Percentiles rank a stretch among this genome's conserved stretches.
Evolutionary conservation across 371 early-diverging fungal species (phyloP).

Genomic region (Furculomyces boomerangus): DNA sequence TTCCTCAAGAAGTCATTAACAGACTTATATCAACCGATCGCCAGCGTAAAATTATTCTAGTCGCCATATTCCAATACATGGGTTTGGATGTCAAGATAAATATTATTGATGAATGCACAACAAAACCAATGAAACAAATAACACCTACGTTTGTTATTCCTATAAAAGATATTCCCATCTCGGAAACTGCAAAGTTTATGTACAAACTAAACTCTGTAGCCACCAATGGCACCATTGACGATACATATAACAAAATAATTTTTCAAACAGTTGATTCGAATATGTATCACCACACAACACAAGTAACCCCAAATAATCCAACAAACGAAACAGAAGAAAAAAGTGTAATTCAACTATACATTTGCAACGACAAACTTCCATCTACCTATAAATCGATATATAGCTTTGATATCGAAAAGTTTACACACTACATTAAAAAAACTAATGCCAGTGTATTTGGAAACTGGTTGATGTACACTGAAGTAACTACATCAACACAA

Average conservation of each 20-base stretch:
- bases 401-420: constrained; percentile 10
- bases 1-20: background rate
- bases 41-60: background rate
- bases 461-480: constrained; percentile 49
- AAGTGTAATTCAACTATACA: background rate
- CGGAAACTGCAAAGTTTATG: background rate
- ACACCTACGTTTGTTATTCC: constrained; percentile 1
- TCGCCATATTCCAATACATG: background rate
- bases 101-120: background rate
- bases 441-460: constrained; percentile 35
- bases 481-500: constrained; percentile 70
- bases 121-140: background rate
- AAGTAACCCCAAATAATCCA: background rate
- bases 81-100: background rate
- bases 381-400: constrained; percentile 2
- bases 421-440: constrained; percentile 9
- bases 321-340: background rate
- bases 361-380: background rate
- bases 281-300: background rate
- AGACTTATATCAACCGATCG: background rate
- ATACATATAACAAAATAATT: background rate
- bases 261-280: background rate
- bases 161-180: background rate
- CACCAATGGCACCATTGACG: background rate
- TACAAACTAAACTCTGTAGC: background rate